A percentile compares a stretch with the other conserved stretches of the same genome.
These are phyloP conservation scores for Jatropha curcas DNA, from an alignment of 345 rosid genomes.

Conservation along the genomic window DNA sequence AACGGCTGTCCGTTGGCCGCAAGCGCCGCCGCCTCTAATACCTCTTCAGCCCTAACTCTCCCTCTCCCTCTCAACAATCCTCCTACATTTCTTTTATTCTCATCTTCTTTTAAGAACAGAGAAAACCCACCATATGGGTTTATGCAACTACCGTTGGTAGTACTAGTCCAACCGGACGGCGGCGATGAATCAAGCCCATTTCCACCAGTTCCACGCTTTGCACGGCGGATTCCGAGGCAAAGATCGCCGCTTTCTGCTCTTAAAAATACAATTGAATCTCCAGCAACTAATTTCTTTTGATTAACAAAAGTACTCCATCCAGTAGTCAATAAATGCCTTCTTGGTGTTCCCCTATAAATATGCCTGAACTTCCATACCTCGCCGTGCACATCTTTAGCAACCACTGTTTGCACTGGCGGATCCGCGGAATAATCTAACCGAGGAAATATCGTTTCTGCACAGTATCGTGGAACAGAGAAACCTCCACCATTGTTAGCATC, in stretches of 20 bases:
- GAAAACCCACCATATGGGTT: constrained; percentile 19
- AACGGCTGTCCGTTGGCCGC: constrained; percentile 30
- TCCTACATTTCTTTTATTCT: constrained; percentile 20
- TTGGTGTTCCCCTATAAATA: constrained; percentile 34
- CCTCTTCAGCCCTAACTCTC: constrained; percentile 27
- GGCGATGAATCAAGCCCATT: constrained; percentile 13
- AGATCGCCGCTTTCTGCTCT: constrained; percentile 33
- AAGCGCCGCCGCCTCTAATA: constrained; percentile 20
- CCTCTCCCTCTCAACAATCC: constrained; percentile 10
- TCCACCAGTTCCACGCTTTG: constrained; percentile 30
- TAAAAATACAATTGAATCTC: constrained; percentile 33
- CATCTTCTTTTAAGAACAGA: constrained; percentile 23
- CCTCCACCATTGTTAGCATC: constrained; percentile 99
- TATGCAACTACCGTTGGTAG: background rate
- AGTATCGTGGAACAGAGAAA: constrained; percentile 93
- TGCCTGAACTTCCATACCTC: constrained; percentile 36
- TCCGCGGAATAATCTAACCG: constrained; percentile 31
- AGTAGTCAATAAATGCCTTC: constrained; percentile 36
- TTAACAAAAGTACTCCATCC: constrained; percentile 36
- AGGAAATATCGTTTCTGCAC: constrained; percentile 67
- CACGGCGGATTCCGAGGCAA: constrained; percentile 31
- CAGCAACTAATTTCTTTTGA: constrained; percentile 31
- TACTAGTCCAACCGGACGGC: constrained; percentile 22
- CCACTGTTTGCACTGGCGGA: constrained; percentile 84
- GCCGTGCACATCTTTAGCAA: constrained; percentile 35